Percentiles rank a stretch among this genome's conserved stretches.
phyloP scores from a whole-genome alignment of 352 stramenopile genomes.

The Peronospora belbahrii region DNA sequence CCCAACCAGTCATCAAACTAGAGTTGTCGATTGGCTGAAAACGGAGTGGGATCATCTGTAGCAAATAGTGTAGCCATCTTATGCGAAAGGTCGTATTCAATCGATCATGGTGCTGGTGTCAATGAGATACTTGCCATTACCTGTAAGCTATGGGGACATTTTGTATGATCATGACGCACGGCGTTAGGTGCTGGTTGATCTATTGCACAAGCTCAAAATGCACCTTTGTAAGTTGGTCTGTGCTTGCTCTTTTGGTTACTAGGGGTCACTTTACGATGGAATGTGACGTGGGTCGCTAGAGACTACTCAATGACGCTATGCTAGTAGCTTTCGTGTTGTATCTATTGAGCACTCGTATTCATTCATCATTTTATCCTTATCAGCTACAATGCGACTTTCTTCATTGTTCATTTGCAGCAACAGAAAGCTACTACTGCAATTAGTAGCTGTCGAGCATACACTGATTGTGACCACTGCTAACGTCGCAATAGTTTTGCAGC shows the following conservation, averaged over 20 bases:
- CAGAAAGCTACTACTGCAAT: not conserved
- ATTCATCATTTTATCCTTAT: not conserved
- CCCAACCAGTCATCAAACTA: constrained; percentile 21
- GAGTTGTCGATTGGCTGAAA: constrained; percentile 15
- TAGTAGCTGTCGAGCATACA: too few relatives aligned
- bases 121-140: not conserved
- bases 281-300: constrained; percentile 23
- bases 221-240: not conserved
- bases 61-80: constrained; percentile 15
- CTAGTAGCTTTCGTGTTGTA: not conserved
- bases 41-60: not conserved
- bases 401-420: not conserved
- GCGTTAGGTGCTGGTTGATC: constrained; percentile 66
- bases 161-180: constrained; percentile 49
- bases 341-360: not conserved
- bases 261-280: not conserved
- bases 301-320: constrained; percentile 61
- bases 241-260: constrained; percentile 1
- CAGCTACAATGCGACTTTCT: not conserved
- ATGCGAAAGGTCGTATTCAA: constrained; percentile 12
- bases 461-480: not conserved
- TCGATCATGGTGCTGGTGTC: constrained; percentile 1
- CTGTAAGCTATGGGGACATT: constrained; percentile 34
- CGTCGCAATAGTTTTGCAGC: not conserved
- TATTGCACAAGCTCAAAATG: constrained; percentile 77